phyloP scores from a whole-genome alignment of 352 stramenopile species.

The Pythium periplocum region DNA sequence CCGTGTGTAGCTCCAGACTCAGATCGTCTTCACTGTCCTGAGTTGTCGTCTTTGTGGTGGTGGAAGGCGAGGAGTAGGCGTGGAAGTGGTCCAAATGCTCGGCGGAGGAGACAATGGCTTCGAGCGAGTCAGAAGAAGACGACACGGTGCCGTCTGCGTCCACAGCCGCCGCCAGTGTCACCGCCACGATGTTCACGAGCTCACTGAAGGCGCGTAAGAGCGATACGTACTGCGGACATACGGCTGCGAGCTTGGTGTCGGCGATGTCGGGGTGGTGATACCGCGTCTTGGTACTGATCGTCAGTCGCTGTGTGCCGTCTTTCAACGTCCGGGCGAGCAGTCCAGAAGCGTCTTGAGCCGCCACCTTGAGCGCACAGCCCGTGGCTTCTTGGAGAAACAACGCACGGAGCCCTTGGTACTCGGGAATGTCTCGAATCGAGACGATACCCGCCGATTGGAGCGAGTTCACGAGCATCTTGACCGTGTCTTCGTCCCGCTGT shows the following conservation, averaged over 20 bases:
- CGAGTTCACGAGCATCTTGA: conserved; percentile 8
- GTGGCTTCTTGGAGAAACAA: conserved; percentile 11
- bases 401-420: conserved; percentile 12
- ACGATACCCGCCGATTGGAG: conserved; percentile 16
- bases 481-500: not conserved
- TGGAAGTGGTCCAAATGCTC: conserved; percentile 26
- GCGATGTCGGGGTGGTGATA: conserved; percentile 10
- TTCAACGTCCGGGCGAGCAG: conserved; percentile 14
- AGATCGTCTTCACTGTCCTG: conserved; percentile 5
- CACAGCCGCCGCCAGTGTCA: conserved; percentile 9
- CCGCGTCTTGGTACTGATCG: conserved; percentile 19
- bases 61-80: conserved; percentile 16
- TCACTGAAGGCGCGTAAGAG: conserved; percentile 11
- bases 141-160: conserved; percentile 7
- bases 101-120: conserved; percentile 10
- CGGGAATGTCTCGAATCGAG: conserved; percentile 14
- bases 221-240: conserved; percentile 12
- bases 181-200: conserved; percentile 11
- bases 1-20: conserved; percentile 23
- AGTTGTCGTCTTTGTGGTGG: not conserved
- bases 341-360: not conserved
- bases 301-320: conserved; percentile 19
- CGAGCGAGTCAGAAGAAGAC: conserved; percentile 7
- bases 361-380: conserved; percentile 4
- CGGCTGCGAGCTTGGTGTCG: not conserved